Evolutionary conservation across 352 stramenopile species (phyloP), one percentile per base, ranked within the genome.

Genomic region (Thraustochytrium striatum): DNA sequence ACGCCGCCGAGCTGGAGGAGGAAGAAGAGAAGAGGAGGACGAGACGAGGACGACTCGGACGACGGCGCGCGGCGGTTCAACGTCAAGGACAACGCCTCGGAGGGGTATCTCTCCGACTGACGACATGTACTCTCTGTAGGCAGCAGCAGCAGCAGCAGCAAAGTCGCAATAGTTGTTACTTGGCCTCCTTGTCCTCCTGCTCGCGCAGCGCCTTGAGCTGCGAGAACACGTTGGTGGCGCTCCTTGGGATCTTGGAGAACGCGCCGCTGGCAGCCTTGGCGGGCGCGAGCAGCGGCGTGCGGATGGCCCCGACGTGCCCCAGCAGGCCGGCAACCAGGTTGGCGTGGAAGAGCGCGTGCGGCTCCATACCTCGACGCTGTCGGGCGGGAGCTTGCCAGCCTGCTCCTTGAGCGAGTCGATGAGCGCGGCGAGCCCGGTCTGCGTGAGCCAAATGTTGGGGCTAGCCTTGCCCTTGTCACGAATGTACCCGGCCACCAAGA

Each of bases 281-380:
- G 16, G 65, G 52, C 21, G 43, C 50, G 44, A 62, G 65, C 25
- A 75, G 65, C 35, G 65, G 65, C 30, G 44, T 38, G 21, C 65
- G 65, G 41, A 75, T 72, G 33, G 65, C 65, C 7, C 65, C 65
- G 25, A 75, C 41, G 30, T 61, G 44, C 13, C 32, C 32, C 33
- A 30, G 65, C 41, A 75, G 61, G 25, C 52, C 52, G 1, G 65
- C 65, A 25, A 75, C 65, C 0, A 75, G 7, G 8, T 58, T 75
- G 0, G 65, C 65, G 8, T 75, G 65, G 11, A 75, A 75, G 30
- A 75, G 65, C 35, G 58, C 30, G 65, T 75, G 65, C 44, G 65
- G 44, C 9, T 19, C 32, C 16, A 55, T 16, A 75, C 30, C 16
- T 13, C 47, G 19, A 55, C 44, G 19, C n/a, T 9, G 32, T 72